phyloP scores from a whole-genome alignment of 805 yeast genomes.

The Suhomyces prunicola region DNA sequence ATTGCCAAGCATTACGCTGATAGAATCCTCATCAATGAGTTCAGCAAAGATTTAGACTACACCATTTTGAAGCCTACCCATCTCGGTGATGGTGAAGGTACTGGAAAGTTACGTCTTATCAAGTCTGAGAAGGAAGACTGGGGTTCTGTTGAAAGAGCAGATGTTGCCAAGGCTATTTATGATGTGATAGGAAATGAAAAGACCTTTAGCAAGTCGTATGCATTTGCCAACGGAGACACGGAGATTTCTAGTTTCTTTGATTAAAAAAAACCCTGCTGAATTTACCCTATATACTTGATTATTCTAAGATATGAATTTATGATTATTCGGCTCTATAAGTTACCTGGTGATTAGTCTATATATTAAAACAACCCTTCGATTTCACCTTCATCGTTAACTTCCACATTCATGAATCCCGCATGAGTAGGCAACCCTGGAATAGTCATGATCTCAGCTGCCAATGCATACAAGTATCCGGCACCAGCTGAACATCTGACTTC shows the following conservation, averaged over 20 bases:
- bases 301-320: not conserved
- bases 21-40: slow-evolving; percentile 35
- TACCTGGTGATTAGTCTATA: not conserved
- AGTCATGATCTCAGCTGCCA: slow-evolving; percentile 84
- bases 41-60: slow-evolving; percentile 42
- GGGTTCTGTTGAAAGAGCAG: slow-evolving; percentile 44
- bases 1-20: slow-evolving; percentile 65
- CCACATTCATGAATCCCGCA: slow-evolving; percentile 84
- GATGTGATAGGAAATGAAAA: slow-evolving; percentile 32
- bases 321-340: not conserved
- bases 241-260: slow-evolving; percentile 14
- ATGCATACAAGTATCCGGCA: slow-evolving; percentile 80
- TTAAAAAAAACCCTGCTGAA: not conserved
- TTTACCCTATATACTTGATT: too few species aligned
- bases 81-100: slow-evolving; percentile 37
- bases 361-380: slow-evolving; percentile 83
- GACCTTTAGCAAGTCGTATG: slow-evolving; percentile 43
- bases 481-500: slow-evolving; percentile 77
- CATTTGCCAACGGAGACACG: slow-evolving; percentile 42
- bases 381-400: slow-evolving; percentile 78
- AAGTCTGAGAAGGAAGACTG: slow-evolving; percentile 16
- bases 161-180: slow-evolving; percentile 50
- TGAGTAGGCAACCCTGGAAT: slow-evolving; percentile 85
- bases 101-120: slow-evolving; percentile 41
- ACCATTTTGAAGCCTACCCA: slow-evolving; percentile 57